Base-by-base conservation (phyloP, 495 filamentous ascomycete genomes). In the Penicillium macrosclerotiorum region DNA sequence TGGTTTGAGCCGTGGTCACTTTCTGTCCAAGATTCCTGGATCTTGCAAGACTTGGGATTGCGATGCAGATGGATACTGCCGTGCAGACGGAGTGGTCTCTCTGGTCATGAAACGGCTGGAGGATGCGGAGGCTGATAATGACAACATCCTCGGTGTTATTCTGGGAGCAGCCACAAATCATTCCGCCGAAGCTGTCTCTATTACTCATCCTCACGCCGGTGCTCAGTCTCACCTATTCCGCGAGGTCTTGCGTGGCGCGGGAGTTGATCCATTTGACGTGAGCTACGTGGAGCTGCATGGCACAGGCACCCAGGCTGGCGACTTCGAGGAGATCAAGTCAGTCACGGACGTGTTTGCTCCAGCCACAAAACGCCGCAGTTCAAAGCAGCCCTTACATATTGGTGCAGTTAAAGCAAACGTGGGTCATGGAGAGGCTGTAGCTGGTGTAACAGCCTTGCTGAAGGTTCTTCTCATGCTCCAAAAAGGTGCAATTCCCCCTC, bases 1-100 rank as follows among this genome's bases (percentile, higher is more conserved):
- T 7, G 84, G 83, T 24, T 74, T 90, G 7, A 79, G 77, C 56
- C 74, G 80, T 44, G 84, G 80, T 3, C 78, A 86, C 59, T 86
- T 87, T 65, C 62, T 86, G 31, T 84, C 80, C 9, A 83, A 81
- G 51, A 47, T 31, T 7, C n/a, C n/a, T n/a, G 42, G 42, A 3
- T 45, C 73, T 19, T 89, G 85, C 62, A 83, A 88, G 19, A 79
- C 82, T 1, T 88, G 84, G 43, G 84, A 86, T 49, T 70, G 80
- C 37, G 72, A 69, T 13, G 85, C 85, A 4, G 83, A 89, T 54
- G 85, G 86, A 0, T 90, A 89, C 60, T 88, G 84, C 53, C 77
- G 86, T 40, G 72, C 53, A 2, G 77, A 80, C 1, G 73, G 62
- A 6, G 49, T 77, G 9, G 76, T 61, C 2, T 59, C 63, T 2